A percentile compares a stretch with the other conserved stretches of the same genome.
phyloP scores from a whole-genome alignment of 768 basidiomycete species.

The Amanita molliuscula region DNA sequence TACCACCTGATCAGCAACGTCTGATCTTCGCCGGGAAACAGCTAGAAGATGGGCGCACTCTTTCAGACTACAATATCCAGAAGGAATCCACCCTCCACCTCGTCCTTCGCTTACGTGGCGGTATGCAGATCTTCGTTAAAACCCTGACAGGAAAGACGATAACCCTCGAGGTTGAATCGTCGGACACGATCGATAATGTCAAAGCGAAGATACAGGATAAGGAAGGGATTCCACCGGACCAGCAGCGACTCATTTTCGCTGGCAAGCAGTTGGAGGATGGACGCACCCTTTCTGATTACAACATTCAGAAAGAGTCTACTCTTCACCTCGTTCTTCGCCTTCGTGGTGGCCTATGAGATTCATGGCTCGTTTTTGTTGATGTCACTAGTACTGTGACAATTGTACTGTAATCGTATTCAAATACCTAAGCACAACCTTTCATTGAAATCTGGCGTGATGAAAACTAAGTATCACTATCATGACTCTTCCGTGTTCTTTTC shows the following conservation, averaged over 20 bases:
- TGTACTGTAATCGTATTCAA: neutral
- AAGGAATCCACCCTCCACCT: constrained; percentile 90
- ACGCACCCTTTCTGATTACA: constrained; percentile 68
- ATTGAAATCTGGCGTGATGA: too few species aligned
- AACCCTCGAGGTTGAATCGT: constrained; percentile 83
- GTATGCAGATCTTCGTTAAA: constrained; percentile 82
- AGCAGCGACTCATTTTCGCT: constrained; percentile 72
- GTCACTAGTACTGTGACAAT: neutral
- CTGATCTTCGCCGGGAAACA: constrained; percentile 97
- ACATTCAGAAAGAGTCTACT: constrained; percentile 68
- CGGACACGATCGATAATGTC: constrained; percentile 81
- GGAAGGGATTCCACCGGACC: constrained; percentile 75
- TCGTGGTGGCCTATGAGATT: constrained; percentile 55
- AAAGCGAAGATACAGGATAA: constrained; percentile 93
- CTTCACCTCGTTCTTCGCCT: constrained; percentile 67
- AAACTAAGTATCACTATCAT: neutral
- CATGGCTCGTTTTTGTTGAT: neutral
- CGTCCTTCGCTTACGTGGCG: constrained; percentile 86
- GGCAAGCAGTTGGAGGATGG: constrained; percentile 76
- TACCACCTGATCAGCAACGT: constrained; percentile 87
- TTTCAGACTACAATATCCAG: constrained; percentile 89
- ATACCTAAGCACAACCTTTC: neutral
- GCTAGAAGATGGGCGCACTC: constrained; percentile 86
- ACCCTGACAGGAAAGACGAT: constrained; percentile 86
- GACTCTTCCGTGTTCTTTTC: constrained; percentile 7